Conservation (phyloP, 83 land plant genomes). For the Diphasiastrum complanatum region DNA sequence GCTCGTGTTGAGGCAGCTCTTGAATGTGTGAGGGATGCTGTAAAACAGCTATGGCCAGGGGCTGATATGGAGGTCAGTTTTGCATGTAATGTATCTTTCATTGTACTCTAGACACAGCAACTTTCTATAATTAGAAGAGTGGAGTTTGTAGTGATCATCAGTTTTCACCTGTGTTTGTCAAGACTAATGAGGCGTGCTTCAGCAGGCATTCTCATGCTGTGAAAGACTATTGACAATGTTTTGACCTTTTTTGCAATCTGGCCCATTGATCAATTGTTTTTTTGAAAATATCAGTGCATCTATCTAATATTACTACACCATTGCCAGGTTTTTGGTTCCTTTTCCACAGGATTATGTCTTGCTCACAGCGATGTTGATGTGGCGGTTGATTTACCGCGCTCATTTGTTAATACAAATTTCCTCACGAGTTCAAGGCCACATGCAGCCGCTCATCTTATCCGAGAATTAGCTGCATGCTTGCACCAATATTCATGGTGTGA, state of each 20-base stretch:
- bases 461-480: constrained; percentile 27
- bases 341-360: constrained; percentile 44
- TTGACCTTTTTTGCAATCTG: not conserved
- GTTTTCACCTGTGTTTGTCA: not conserved
- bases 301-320: not conserved
- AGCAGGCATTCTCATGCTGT: not conserved
- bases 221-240: not conserved
- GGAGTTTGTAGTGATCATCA: not conserved
- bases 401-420: constrained; percentile 20
- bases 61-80: constrained; percentile 43
- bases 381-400: constrained; percentile 28
- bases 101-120: no score
- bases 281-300: not conserved
- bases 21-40: constrained; percentile 33
- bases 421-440: constrained; percentile 7
- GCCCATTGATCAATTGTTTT: not conserved
- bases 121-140: no score
- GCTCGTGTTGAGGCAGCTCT: constrained; percentile 36
- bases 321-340: constrained; percentile 41
- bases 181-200: not conserved
- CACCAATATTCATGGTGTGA: constrained; percentile 38
- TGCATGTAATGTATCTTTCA: no score
- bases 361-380: constrained; percentile 44
- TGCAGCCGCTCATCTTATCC: constrained; percentile 17
- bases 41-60: constrained; percentile 35